Base-by-base conservation (phyloP, 495 filamentous ascomycete genomes). In the Tuber borchii region DNA sequence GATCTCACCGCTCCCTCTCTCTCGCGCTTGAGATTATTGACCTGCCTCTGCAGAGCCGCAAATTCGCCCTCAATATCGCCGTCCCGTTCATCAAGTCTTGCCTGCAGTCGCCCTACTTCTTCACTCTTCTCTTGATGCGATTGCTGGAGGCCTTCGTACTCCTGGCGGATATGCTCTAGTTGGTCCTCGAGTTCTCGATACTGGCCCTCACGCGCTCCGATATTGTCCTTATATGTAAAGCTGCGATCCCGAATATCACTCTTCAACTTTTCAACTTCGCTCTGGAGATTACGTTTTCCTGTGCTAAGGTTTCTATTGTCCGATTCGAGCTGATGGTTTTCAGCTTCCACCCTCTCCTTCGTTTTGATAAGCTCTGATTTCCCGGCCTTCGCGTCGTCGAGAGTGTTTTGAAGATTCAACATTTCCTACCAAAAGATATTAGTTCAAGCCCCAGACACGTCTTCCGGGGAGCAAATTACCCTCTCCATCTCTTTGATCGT, bases 201-300 rank as follows among this genome's bases (percentile, higher is more conserved):
- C 81, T 90, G 90, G 74, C 92, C 90, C 80, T 94, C 92, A 26
- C 92, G 88, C 83, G 93, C 92, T 51, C 91, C 88, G 70, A 89
- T 90, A 20, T 93, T 86, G n/a, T 90, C 91, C 82, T 91, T 94
- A 42, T 91, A 91, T 37, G 88, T 90, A 73, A 94, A 87, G 0
- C 91, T 93, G 81, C 93, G 94, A 82, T 93, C 90, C 12, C 90
- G 87, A 86, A 93, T 89, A 78, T 95, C 92, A 69, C 92, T 90
- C 71, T 90, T 90, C 31, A 95, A 83, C 82, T 93, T 82, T 43
- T 84, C 82, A 34, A 83, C 79, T 26, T 77, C 71, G 61, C 69
- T 71, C 69, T 81, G 75, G n/a, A 81, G 73, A 46, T 42, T 40
- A 43, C 75, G 70, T 73, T 81, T 81, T 73, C 76, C 82, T 45